Evolutionary conservation across 179 eudicot genomes (phyloP).

Genomic region (Gypsophila paniculata): DNA sequence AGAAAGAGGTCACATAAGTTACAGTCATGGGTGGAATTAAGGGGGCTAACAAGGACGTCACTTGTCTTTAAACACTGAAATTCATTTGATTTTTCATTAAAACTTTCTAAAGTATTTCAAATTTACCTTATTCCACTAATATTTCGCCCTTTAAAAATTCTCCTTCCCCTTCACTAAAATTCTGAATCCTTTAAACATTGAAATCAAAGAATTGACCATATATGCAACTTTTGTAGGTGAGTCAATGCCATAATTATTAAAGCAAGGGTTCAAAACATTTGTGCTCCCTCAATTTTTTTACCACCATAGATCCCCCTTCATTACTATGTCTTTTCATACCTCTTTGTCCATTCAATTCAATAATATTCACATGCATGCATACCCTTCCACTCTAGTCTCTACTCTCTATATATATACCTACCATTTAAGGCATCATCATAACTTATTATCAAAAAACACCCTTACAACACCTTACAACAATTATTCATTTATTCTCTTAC

Average conservation of each 20-base stretch:
- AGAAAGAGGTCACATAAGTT: background rate
- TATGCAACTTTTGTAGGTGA: conserved; percentile 20
- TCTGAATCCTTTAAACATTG: too few relatives aligned
- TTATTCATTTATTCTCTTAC: background rate
- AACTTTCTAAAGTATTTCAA: too few relatives aligned
- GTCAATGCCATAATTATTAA: conserved; percentile 19
- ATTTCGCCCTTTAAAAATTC: too few relatives aligned
- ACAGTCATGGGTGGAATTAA: too few relatives aligned
- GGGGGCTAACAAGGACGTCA: too few relatives aligned
- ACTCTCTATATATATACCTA: too few relatives aligned
- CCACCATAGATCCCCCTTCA: conserved; percentile 15
- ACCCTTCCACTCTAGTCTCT: too few relatives aligned
- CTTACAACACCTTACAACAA: background rate
- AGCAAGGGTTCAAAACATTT: conserved; percentile 34
- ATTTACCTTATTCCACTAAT: too few relatives aligned
- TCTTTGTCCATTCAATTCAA: conserved; percentile 23
- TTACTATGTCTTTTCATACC: conserved; percentile 27
- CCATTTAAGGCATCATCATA: background rate
- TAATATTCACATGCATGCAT: conserved; percentile 5
- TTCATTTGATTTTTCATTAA: too few relatives aligned
- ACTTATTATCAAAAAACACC: background rate
- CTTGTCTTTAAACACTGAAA: too few relatives aligned
- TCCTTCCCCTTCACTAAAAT: too few relatives aligned
- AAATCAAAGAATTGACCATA: too few relatives aligned
- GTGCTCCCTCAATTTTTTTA: conserved; percentile 18